Base-by-base conservation (phyloP, 2,329 filamentous ascomycete genomes). In the Cordyceps farinosa region DNA sequence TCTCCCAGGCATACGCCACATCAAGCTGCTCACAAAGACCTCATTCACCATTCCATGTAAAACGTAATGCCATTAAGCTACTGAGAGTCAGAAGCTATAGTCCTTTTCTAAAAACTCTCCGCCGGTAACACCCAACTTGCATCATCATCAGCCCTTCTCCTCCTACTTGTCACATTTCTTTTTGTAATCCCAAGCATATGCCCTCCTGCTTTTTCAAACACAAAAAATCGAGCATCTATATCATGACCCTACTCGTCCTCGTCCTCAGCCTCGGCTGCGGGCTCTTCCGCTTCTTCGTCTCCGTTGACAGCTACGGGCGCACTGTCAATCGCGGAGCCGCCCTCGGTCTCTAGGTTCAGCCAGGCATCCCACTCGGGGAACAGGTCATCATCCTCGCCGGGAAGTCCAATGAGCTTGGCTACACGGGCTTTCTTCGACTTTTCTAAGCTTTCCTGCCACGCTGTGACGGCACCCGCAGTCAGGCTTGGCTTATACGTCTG, bases 291-390 rank as follows among this genome's bases (percentile, higher is more conserved):
- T 13, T 56, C 70, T 63, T 69, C 67, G 51, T 68, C 66, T 34
- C 48, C 61, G 22, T 62, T 68, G 55, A 64, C 57, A 13, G 42
- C 45, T 7, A 40, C 51, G 3, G 51, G 32, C 22, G 30, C 44
- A 30, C 17, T 30, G 34, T 56, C 53, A 15, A 29, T 27, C 47
- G 42, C 73, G 65, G 77, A 73, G 3, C 80, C 82, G 3, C 90
- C 90, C 69, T 92, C 88, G 64, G 83, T 85, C 79, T 98, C 95
- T 66, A 97, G 74, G 71, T 84, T 83, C 69, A 98, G 74, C 81
- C 91, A 97, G 76, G 95, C 90, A 5, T 97, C 90, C 95, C 95
- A 99, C 71, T 97, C 92, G 0, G 94, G 94, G 79, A 99, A 99
- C 69, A 99, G 83, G 3, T 96, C 93, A 47, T 90, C 90, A 65